phyloP scores from a whole-genome alignment of 176 grass and related monocot genomes.

The Lolium perenne region DNA sequence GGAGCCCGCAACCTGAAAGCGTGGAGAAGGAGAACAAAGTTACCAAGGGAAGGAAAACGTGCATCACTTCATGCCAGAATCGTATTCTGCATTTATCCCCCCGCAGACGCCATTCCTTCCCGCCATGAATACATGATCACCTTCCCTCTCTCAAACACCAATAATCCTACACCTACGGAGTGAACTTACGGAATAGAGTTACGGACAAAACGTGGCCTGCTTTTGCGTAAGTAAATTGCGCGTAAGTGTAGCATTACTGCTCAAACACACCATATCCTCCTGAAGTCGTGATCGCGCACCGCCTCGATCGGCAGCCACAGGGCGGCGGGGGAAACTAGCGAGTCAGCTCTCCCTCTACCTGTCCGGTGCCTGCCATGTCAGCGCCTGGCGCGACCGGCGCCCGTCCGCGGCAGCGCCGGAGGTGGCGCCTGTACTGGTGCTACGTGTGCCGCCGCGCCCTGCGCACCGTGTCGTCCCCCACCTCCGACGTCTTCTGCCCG shows the following conservation, averaged over 20 bases:
- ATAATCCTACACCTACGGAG: too few species aligned
- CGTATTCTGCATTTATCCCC: conserved; percentile 58
- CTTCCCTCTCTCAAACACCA: background rate
- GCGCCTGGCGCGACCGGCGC: background rate
- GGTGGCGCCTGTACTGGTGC: conserved; percentile 83
- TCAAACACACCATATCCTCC: background rate
- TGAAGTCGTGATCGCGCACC: background rate
- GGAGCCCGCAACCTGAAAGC: background rate
- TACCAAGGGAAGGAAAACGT: conserved; percentile 3
- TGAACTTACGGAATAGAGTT: too few species aligned
- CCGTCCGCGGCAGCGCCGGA: conserved; percentile 41
- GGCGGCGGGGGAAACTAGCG: too few species aligned
- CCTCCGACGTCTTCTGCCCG: conserved; percentile 83
- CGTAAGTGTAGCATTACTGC: background rate
- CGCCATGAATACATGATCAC: conserved; percentile 18
- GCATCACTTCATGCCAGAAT: conserved; percentile 48
- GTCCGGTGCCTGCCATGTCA: conserved; percentile 28
- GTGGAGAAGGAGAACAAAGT: background rate
- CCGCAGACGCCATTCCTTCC: conserved; percentile 71
- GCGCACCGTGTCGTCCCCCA: conserved; percentile 67
- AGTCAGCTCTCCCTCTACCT: too few species aligned
- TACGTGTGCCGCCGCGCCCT: conserved; percentile 78
- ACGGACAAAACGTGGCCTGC: too few species aligned
- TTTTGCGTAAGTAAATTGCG: too few species aligned
- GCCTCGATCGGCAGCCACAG: background rate